Conservation (phyloP, 208 protist genomes). For the Wallacemonas sp. region DNA sequence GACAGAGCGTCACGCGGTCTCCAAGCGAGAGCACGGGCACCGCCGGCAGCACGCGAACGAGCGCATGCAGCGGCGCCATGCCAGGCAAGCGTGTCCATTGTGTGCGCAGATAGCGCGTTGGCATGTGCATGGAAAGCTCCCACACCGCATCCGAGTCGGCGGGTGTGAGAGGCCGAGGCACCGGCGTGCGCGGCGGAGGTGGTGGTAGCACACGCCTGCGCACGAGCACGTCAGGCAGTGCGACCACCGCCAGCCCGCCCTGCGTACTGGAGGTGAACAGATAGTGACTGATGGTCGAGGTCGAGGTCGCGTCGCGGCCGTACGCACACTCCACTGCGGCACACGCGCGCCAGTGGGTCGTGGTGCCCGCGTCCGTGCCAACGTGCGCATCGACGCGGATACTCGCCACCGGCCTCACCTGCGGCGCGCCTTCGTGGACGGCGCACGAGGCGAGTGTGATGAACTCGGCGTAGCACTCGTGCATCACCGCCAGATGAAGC, state of each 20-base stretch:
- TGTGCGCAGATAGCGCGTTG: not conserved
- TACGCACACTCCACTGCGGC: not conserved
- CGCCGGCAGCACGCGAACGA: not conserved
- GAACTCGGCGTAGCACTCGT: conserved; percentile 16
- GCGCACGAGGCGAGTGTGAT: not conserved
- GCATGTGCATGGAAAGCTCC: not conserved
- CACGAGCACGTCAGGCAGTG: conserved; percentile 1
- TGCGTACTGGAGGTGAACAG: conserved; percentile 3
- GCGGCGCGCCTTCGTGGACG: not conserved
- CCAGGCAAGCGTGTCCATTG: not conserved
- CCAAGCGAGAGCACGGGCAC: not conserved
- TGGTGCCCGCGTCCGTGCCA: not conserved
- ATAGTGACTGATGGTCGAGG: not conserved
- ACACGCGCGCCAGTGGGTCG: not conserved
- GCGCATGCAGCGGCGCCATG: not conserved
- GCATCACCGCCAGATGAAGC: conserved; percentile 7
- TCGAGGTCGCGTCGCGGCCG: not conserved
- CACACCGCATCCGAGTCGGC: conserved; percentile 1
- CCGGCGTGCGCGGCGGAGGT: not conserved
- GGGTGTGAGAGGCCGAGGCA: not conserved
- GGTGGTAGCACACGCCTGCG: not conserved
- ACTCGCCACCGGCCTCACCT: not conserved
- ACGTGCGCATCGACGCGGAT: conserved; percentile 6
- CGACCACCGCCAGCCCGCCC: conserved; percentile 1
- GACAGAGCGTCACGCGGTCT: not conserved